A percentile compares a stretch with the other conserved stretches of the same genome.
Conservation (phyloP, 2,329 filamentous ascomycete species). For the Alternaria ventricosa region DNA sequence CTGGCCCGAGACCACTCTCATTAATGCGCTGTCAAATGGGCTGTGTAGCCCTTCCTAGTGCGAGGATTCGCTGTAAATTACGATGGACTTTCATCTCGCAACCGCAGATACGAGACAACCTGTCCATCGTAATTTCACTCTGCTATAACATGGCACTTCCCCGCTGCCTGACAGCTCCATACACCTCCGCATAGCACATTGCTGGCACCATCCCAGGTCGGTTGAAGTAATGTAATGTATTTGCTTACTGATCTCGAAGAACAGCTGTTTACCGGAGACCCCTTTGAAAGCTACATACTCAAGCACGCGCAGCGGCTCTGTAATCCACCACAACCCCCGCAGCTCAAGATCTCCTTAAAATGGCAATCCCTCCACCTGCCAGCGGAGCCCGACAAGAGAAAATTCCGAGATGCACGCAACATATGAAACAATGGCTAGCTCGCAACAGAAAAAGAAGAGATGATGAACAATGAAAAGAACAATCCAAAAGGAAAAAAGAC, state of each 20-base stretch:
- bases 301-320: slow-evolving; percentile 45
- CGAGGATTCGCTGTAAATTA: slow-evolving; percentile 7
- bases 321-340: slow-evolving; percentile 25
- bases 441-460: slow-evolving; percentile 18
- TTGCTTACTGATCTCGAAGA: slow-evolving; percentile 32
- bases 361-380: slow-evolving; percentile 18
- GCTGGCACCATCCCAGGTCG: not conserved
- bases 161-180: not conserved
- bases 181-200: not conserved
- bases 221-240: slow-evolving; percentile 30
- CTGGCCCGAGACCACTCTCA: slow-evolving; percentile 10
- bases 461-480: slow-evolving; percentile 17
- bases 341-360: slow-evolving; percentile 28
- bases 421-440: slow-evolving; percentile 6
- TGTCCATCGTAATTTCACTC: slow-evolving; percentile 14
- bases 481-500: slow-evolving; percentile 17
- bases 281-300: slow-evolving; percentile 30
- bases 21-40: slow-evolving; percentile 15
- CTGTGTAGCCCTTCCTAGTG: not conserved
- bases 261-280: slow-evolving; percentile 27
- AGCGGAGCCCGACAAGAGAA: slow-evolving; percentile 28
- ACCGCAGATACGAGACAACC: not conserved
- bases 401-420: slow-evolving; percentile 6
- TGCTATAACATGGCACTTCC: slow-evolving; percentile 6
- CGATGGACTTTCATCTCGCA: slow-evolving; percentile 12